Conservation (phyloP, 139 green algal species). For the Chlamydomonas schloesseri region DNA sequence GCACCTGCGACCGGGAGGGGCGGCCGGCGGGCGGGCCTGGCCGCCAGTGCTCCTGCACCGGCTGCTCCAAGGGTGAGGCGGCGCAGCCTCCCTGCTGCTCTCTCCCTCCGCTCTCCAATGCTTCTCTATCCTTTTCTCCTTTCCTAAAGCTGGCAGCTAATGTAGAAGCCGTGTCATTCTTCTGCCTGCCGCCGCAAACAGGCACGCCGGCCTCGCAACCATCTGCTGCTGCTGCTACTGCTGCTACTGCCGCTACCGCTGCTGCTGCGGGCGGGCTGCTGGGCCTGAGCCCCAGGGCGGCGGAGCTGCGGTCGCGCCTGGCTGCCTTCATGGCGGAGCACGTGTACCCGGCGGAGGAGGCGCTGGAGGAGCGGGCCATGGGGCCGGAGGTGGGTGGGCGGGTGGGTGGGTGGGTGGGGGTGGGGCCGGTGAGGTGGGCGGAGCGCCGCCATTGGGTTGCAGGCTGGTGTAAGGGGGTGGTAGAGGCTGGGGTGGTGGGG, state of each 20-base stretch:
- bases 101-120: too few relatives aligned
- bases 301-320: constrained; percentile 65
- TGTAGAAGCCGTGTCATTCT: too few relatives aligned
- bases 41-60: constrained; percentile 6
- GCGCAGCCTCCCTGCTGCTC: too few relatives aligned
- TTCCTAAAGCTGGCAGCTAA: too few relatives aligned
- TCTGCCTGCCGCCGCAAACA: too few relatives aligned
- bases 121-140: too few relatives aligned
- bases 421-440: background rate
- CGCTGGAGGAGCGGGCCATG: constrained; percentile 61
- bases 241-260: background rate
- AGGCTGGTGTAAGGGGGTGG: too few relatives aligned
- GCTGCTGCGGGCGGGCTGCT: constrained; percentile 55
- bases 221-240: too few relatives aligned
- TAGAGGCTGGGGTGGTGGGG: too few relatives aligned
- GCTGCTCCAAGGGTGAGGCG: background rate
- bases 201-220: too few relatives aligned
- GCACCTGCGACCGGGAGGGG: background rate
- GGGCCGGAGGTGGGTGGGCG: constrained; percentile 10
- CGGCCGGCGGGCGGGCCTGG: background rate
- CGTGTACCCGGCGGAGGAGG: constrained; percentile 80
- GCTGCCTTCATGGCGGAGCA: constrained; percentile 84
- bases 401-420: background rate
- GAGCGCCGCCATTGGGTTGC: too few relatives aligned
- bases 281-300: constrained; percentile 41